A percentile compares a stretch with the other conserved stretches of the same genome.
These are phyloP conservation scores for Claviceps cyperi DNA, from an alignment of 2,329 filamentous ascomycete species.

Conservation along the genomic window DNA sequence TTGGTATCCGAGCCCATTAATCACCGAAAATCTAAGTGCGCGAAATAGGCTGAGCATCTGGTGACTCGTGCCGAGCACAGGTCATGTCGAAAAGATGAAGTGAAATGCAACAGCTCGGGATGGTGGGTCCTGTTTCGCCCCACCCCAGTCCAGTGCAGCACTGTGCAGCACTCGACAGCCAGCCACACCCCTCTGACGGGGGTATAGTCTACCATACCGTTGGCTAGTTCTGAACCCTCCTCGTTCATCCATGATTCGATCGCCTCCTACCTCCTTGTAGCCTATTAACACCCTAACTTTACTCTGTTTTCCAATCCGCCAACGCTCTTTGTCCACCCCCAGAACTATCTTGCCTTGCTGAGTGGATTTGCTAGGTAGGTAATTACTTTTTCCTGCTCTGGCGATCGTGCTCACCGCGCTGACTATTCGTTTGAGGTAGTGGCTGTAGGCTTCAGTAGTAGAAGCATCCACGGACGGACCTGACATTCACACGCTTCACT, in stretches of 20 bases:
- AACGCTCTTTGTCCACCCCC: constrained; percentile 5
- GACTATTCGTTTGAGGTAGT: background rate
- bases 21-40: background rate
- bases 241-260: constrained; percentile 1
- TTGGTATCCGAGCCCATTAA: too few relatives aligned
- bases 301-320: constrained; percentile 3
- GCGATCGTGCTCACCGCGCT: constrained; percentile 2
- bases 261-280: background rate
- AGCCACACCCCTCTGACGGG: too few relatives aligned
- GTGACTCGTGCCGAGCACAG: background rate
- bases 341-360: background rate
- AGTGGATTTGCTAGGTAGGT: constrained; percentile 3
- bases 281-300: background rate
- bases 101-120: background rate
- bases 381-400: constrained; percentile 1
- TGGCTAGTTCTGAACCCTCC: background rate
- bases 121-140: background rate
- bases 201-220: too few relatives aligned
- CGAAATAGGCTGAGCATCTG: background rate
- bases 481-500: background rate
- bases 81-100: background rate
- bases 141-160: background rate
- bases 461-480: constrained; percentile 2
- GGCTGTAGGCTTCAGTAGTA: constrained; percentile 4
- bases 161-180: background rate